Evolutionary conservation across 2,329 filamentous ascomycete genomes (phyloP), one percentile per base, ranked within the genome.

Genomic region (Cercospora sp.): DNA sequence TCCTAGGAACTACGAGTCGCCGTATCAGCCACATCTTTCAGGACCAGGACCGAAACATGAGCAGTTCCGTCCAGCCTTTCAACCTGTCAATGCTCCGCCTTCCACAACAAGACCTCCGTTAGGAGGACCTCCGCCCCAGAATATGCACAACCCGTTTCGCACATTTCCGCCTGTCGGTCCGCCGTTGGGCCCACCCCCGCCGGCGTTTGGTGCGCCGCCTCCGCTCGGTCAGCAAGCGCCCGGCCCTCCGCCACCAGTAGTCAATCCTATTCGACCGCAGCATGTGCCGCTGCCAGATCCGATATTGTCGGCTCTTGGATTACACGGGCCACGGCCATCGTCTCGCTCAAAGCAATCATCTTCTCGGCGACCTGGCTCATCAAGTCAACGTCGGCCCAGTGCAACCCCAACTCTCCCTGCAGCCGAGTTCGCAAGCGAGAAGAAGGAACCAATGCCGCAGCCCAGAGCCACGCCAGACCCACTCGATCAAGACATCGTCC

Each of bases 1-100:
- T 6, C 45, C 48, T 9, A 48, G 51, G 2, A 64, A 57, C 48
- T 64, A 64, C n/a, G 61, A 64, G 84, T 75, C 83, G 83, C 77
- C 85, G 83, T 79, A 82, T 84, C 80, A 83, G 85, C 48, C 57
- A 30, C 77, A 69, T 63, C 63, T 70, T 68, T 62, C 70, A 70
- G 71, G 72, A 73, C 67, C 72, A 71, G 71, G 60, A 45, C 64
- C 79, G 71, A 77, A 81, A 64, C 76, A 80, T 20, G 61, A 64
- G 26, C 61, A 64, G 23, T 64, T 64, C 48, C 28, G 61, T 16
- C 48, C 51, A 12, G 61, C 26, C 13, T 64, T 64, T 23, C 61
- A 57, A 6, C 28, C 61, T 28, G 61, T 42, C 2, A 57, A 55
- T 28, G 30, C 48, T 6, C 28, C 20, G 20, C 31, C 30, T 20